Evolutionary conservation across 306 rosid genomes (phyloP).

Genomic region (Trifolium fragiferum): DNA sequence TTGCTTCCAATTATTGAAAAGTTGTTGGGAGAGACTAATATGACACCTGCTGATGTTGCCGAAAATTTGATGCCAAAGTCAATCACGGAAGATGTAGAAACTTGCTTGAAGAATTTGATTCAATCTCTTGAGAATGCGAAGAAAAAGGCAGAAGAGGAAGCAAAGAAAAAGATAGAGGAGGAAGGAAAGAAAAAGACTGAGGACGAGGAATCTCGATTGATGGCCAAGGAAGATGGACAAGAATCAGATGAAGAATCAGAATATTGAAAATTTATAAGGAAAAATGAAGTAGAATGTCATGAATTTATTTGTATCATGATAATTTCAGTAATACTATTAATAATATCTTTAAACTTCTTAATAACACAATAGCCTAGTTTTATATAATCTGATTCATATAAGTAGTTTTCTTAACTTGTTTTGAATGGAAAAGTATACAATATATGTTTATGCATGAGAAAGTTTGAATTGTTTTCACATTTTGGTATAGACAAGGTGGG

Average conservation of each 20-base stretch:
- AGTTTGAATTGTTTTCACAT: too few species aligned
- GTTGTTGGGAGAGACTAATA: conserved; percentile 50
- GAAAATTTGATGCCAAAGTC: conserved; percentile 71
- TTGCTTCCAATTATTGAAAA: conserved; percentile 44
- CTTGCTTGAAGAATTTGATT: conserved; percentile 53
- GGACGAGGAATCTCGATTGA: background rate
- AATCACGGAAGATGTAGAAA: conserved; percentile 21
- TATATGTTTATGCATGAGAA: too few species aligned
- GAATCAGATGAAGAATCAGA: background rate
- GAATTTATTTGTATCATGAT: background rate
- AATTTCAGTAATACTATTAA: background rate
- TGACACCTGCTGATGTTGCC: conserved; percentile 75
- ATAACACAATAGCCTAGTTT: background rate
- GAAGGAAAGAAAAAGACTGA: background rate
- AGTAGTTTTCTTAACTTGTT: too few species aligned
- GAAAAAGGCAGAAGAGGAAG: conserved; percentile 30
- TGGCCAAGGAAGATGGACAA: conserved; percentile 40
- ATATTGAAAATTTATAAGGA: background rate
- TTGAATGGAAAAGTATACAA: too few species aligned
- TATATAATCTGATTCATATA: too few species aligned
- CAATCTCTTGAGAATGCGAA: conserved; percentile 32
- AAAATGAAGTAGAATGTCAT: conserved; percentile 16
- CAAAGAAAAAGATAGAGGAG: conserved; percentile 11
- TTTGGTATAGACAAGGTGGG: too few species aligned
- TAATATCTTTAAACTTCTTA: background rate